A percentile compares a stretch with the other conserved stretches of the same genome.
These are phyloP conservation scores for Ophiostoma montium DNA, from an alignment of 2,329 filamentous ascomycete species.

Conservation along the genomic window DNA sequence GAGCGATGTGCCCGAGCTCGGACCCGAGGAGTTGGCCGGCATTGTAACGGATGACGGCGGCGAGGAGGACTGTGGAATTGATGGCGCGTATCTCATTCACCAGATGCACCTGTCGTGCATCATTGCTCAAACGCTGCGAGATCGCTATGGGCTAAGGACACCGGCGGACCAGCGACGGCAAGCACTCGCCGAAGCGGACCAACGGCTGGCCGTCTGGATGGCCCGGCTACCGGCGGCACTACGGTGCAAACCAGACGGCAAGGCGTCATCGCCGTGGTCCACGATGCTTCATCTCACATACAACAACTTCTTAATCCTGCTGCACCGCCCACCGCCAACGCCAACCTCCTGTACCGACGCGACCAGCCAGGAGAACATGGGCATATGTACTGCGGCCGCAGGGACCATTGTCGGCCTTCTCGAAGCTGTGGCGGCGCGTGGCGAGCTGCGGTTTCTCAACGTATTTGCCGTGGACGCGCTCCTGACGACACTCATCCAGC, in stretches of 20 bases:
- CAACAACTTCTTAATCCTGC: conserved; percentile 8
- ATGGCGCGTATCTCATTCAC: neutral
- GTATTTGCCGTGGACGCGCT: conserved; percentile 6
- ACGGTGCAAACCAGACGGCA: neutral
- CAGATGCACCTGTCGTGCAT: conserved; percentile 6
- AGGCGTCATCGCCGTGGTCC: conserved; percentile 2
- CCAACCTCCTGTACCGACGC: neutral
- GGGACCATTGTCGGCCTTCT: conserved; percentile 1
- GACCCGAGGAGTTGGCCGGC: neutral
- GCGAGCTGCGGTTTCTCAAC: conserved; percentile 5
- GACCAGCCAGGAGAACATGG: conserved; percentile 8
- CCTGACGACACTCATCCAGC: conserved; percentile 12
- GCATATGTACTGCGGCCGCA: conserved; percentile 3
- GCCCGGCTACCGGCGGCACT: conserved; percentile 2
- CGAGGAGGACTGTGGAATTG: conserved; percentile 2
- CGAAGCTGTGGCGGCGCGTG: neutral
- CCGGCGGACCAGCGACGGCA: conserved; percentile 1
- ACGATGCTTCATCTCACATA: conserved; percentile 10
- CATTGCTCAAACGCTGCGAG: conserved; percentile 3
- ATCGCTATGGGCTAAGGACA: conserved; percentile 7
- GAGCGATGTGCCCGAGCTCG: conserved; percentile 4
- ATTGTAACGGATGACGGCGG: neutral
- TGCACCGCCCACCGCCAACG: conserved; percentile 8
- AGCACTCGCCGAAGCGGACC: conserved; percentile 5
- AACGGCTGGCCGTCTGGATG: conserved; percentile 9